Evolutionary conservation across 1,284 basidiomycete species (phyloP).

Genomic region (Anthracocystis walkeri): DNA sequence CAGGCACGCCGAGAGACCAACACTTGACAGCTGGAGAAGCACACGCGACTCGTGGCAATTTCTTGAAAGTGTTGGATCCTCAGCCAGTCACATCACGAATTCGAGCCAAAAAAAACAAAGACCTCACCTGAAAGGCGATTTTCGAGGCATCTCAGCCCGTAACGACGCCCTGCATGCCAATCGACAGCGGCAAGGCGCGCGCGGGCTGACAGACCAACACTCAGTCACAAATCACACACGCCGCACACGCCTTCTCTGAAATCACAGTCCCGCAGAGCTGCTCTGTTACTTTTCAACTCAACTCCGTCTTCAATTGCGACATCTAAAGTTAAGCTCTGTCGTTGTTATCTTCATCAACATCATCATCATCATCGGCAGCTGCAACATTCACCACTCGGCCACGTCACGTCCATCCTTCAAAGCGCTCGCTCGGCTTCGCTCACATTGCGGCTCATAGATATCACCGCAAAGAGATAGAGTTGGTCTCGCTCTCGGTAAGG

Average conservation of each 20-base stretch:
- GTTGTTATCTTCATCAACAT: not conserved
- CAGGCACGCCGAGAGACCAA: not conserved
- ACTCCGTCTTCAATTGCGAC: not conserved
- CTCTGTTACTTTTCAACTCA: conserved; percentile 1
- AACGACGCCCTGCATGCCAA: too few relatives aligned
- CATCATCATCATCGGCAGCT: not conserved
- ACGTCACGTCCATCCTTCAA: not conserved
- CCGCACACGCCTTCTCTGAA: not conserved
- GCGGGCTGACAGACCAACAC: conserved; percentile 2
- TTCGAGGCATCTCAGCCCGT: not conserved
- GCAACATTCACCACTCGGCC: too few relatives aligned
- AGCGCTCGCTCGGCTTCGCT: not conserved
- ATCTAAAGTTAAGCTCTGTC: not conserved
- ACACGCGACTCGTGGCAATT: not conserved
- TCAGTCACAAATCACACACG: conserved; percentile 4
- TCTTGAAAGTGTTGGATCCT: too few relatives aligned
- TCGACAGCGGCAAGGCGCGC: not conserved
- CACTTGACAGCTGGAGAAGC: not conserved
- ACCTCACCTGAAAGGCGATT: not conserved
- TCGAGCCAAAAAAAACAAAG: not conserved
- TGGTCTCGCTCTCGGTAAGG: not conserved
- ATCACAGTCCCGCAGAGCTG: not conserved
- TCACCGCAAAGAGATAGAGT: conserved; percentile 1
- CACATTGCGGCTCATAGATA: not conserved
- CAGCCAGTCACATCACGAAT: too few relatives aligned